Evolutionary conservation across 495 filamentous ascomycete species (phyloP).

Genomic region (Xylaria venustula): DNA sequence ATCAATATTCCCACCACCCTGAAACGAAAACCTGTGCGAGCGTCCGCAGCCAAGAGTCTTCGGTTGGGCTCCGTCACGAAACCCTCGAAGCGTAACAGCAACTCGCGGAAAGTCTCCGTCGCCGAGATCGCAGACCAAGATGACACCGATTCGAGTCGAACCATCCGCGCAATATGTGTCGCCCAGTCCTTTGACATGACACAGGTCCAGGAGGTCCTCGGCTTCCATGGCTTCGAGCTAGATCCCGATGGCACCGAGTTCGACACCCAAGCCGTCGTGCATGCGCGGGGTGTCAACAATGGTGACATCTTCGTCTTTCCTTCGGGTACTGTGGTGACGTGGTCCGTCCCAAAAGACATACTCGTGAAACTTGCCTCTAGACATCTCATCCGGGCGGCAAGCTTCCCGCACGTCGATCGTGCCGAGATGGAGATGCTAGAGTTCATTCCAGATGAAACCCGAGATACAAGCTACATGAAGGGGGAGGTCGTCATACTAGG

Average conservation of each 20-base stretch:
- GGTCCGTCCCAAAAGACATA: slow-evolving; percentile 73
- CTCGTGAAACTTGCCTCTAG: slow-evolving; percentile 70
- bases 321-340: slow-evolving; percentile 90
- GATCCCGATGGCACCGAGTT: slow-evolving; percentile 60
- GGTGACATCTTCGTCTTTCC: slow-evolving; percentile 97
- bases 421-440: slow-evolving; percentile 88
- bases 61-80: slow-evolving; percentile 28
- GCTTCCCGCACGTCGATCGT: slow-evolving; percentile 65
- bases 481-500: slow-evolving; percentile 90
- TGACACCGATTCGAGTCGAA: slow-evolving; percentile 41
- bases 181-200: slow-evolving; percentile 85
- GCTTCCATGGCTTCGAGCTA: slow-evolving; percentile 67
- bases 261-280: slow-evolving; percentile 58
- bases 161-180: slow-evolving; percentile 77
- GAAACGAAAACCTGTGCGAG: slow-evolving; percentile 41
- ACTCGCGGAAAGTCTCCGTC: slow-evolving; percentile 5
- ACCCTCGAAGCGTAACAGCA: slow-evolving; percentile 8
- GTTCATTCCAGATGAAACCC: slow-evolving; percentile 71
- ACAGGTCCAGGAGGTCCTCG: slow-evolving; percentile 65
- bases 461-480: slow-evolving; percentile 74
- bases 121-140: not conserved
- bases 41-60: slow-evolving; percentile 41
- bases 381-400: slow-evolving; percentile 71
- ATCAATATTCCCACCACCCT: slow-evolving; percentile 11
- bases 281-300: slow-evolving; percentile 51